Evolutionary conservation across 1,139 yeast genomes (phyloP).

Genomic region (Pneumocystis sp.): DNA sequence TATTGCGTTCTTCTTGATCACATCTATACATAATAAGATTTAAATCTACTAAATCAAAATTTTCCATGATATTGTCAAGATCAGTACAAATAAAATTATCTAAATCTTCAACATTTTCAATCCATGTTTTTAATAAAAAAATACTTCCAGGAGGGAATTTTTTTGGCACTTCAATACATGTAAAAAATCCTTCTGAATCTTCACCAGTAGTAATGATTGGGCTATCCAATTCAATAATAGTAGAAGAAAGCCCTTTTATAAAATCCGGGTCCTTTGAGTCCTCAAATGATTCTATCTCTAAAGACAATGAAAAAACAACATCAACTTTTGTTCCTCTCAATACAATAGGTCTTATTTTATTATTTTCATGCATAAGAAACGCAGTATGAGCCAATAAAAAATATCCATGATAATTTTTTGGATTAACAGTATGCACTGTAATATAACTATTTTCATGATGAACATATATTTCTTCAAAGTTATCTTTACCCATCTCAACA

Average conservation of each 20-base stretch:
- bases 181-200: conserved; percentile 20
- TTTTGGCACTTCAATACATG: conserved; percentile 42
- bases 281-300: conserved; percentile 38
- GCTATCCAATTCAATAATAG: conserved; percentile 37
- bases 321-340: conserved; percentile 54
- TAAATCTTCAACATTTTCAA: conserved; percentile 37
- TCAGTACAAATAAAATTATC: conserved; percentile 57
- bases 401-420: conserved; percentile 77
- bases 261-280: conserved; percentile 28
- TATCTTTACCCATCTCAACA: conserved; percentile 46
- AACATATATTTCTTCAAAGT: conserved; percentile 81
- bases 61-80: conserved; percentile 54
- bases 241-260: conserved; percentile 50
- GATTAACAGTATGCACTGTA: conserved; percentile 74
- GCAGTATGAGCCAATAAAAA: conserved; percentile 78
- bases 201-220: conserved; percentile 32
- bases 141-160: conserved; percentile 80
- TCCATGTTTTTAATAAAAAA: conserved; percentile 59
- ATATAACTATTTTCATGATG: conserved; percentile 89
- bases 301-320: conserved; percentile 43
- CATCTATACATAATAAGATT: conserved; percentile 63
- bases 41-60: conserved; percentile 50
- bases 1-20: conserved; percentile 78
- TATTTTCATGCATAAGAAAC: conserved; percentile 32
- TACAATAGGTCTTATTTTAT: conserved; percentile 40